Evolutionary conservation across 257 asterid species (phyloP), one percentile per base, ranked within the genome.

Genomic region (Nicotiana otophora): DNA sequence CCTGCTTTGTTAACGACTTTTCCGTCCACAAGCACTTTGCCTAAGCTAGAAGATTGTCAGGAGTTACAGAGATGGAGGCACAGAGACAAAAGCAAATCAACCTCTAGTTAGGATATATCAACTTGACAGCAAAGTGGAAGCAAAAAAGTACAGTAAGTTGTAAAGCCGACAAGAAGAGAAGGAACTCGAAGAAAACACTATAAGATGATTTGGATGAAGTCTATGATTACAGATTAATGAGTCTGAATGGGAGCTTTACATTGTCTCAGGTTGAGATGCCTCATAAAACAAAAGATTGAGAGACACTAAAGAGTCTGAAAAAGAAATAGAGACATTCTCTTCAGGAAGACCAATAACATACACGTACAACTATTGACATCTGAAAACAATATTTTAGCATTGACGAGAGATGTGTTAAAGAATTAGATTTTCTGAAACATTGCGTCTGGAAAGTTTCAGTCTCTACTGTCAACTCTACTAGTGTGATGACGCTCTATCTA

Each of bases 11-110:
- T 90, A 10, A 94, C 93, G 81, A 90, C 95, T 90, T 90, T 96
- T 65, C 98, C 99, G 80, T 96, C 97, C 77, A 96, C 99, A 77
- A 88, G 81, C 76, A 96, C 99, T 91, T 96, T 96, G 83, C 99
- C 99, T 96, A 88, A 66, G 81, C 23, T 69, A 26, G 76, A 77
- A 76, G 33, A 84, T 48, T 51, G 26, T 74, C 51, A 61, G 63
- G 63, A 74, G 63, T 74, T 74, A 74, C 2, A 36, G 69, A 68
- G 23, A 58, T 19, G 83, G 58, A 46, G 81, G 1, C 69, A 62
- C 34, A 30, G 74, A 54, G 75, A 39, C 72, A 78, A 62, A 76
- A 26, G 57, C 36, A 67, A 83, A 10, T 48, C 75, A 67, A 82
- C 63, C 15, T 33, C 77, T 64, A 54, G 55, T 39, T 28, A 28